Evolutionary conservation across 352 stramenopile genomes (phyloP).

Genomic region (Globisporangium uncinulatum): DNA sequence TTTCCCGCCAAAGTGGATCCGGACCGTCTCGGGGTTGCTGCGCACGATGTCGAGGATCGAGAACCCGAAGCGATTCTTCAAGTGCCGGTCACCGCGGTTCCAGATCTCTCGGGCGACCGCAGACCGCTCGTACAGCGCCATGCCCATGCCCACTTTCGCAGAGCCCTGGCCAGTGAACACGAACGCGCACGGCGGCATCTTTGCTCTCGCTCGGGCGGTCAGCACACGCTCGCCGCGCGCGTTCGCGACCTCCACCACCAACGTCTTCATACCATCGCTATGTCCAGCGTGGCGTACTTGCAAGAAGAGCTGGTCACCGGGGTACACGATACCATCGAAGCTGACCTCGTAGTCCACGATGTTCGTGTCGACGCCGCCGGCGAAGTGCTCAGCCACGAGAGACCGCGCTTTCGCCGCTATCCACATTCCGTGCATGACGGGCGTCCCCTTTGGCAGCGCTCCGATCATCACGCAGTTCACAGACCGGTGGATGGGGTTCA

Average conservation of each 20-base stretch:
- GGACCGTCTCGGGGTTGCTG: slow-evolving; percentile 79
- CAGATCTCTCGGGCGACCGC: slow-evolving; percentile 67
- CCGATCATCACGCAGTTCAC: slow-evolving; percentile 68
- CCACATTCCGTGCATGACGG: slow-evolving; percentile 89
- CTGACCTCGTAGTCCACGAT: slow-evolving; percentile 67
- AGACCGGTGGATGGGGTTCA: slow-evolving; percentile 87
- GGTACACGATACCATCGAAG: slow-evolving; percentile 89
- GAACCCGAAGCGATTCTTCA: slow-evolving; percentile 77
- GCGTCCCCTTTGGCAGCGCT: slow-evolving; percentile 58
- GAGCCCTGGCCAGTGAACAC: slow-evolving; percentile 87
- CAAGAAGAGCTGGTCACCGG: slow-evolving; percentile 72
- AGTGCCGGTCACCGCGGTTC: slow-evolving; percentile 69
- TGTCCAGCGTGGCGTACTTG: slow-evolving; percentile 71
- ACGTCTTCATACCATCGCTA: slow-evolving; percentile 50
- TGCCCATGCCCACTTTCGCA: slow-evolving; percentile 80
- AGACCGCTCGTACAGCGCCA: slow-evolving; percentile 82
- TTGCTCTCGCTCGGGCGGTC: slow-evolving; percentile 58
- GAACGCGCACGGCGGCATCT: slow-evolving; percentile 67
- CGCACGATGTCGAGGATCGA: slow-evolving; percentile 87
- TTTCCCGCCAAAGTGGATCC: slow-evolving; percentile 83
- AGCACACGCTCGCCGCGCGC: slow-evolving; percentile 64
- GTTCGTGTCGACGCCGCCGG: slow-evolving; percentile 49
- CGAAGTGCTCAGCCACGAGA: slow-evolving; percentile 53
- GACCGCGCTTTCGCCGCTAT: slow-evolving; percentile 78
- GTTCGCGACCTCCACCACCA: slow-evolving; percentile 78